Conservation (phyloP, 805 yeast species). For the Myxozyma nipponensis region DNA sequence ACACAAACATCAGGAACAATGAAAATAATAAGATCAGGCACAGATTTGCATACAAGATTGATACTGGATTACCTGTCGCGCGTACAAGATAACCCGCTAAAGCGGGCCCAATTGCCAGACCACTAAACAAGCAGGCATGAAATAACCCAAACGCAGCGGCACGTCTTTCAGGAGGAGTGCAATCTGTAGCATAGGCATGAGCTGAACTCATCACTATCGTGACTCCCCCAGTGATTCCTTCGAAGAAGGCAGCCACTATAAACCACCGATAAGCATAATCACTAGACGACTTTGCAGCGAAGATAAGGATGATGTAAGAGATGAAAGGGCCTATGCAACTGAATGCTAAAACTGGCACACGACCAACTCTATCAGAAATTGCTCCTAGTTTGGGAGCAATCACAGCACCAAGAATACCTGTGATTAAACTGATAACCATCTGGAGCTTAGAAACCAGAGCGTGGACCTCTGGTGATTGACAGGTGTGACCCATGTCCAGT, state of each 20-base stretch:
- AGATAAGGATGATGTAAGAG: conserved; percentile 7
- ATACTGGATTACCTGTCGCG: conserved; percentile 14
- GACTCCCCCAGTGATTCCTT: conserved; percentile 60
- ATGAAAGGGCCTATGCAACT: conserved; percentile 14
- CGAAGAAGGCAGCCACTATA: conserved; percentile 45
- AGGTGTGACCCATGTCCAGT: conserved; percentile 9
- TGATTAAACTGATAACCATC: conserved; percentile 15
- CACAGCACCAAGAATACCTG: conserved; percentile 20
- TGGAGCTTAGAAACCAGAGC: conserved; percentile 15
- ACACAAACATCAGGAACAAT: conserved; percentile 5
- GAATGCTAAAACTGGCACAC: conserved; percentile 16
- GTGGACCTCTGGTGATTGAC: conserved; percentile 24
- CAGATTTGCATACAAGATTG: conserved; percentile 12
- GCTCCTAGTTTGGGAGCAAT: conserved; percentile 19
- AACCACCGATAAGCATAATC: conserved; percentile 34
- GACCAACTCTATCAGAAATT: conserved; percentile 26
- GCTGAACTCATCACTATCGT: conserved; percentile 53
- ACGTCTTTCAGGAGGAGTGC: conserved; percentile 59
- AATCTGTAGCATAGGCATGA: conserved; percentile 71
- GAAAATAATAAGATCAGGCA: conserved; percentile 7
- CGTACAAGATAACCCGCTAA: conserved; percentile 28
- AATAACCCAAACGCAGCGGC: conserved; percentile 34
- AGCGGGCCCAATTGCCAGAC: conserved; percentile 33
- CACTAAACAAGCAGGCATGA: conserved; percentile 32
- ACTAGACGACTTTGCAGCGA: conserved; percentile 12